phyloP scores from a whole-genome alignment of 345 rosid genomes.

The Hibiscus tridactylites region DNA sequence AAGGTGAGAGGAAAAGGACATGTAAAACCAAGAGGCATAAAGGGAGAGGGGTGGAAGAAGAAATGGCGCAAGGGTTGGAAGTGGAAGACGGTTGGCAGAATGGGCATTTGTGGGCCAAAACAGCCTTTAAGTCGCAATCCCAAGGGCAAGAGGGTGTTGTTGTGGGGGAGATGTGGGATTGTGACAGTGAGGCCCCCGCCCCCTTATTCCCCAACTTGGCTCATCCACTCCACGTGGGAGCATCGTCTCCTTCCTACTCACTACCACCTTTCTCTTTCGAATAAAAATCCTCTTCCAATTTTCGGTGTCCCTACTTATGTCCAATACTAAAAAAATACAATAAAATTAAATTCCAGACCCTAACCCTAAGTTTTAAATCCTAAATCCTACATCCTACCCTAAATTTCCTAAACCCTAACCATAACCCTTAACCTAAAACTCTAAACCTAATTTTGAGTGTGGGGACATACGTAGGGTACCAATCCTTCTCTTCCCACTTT shows the following conservation, averaged over 20 bases:
- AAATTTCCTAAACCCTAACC: too few relatives aligned
- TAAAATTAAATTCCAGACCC: too few relatives aligned
- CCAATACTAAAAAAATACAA: too few relatives aligned
- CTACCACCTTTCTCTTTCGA: background rate
- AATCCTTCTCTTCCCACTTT: too few relatives aligned
- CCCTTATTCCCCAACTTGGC: background rate
- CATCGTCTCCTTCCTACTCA: constrained; percentile 24
- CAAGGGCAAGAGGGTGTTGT: background rate
- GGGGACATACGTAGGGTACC: too few relatives aligned
- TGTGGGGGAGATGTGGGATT: constrained; percentile 2
- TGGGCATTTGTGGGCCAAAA: constrained; percentile 37
- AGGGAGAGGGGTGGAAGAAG: background rate
- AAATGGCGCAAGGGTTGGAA: background rate
- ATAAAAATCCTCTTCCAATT: too few relatives aligned
- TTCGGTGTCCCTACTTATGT: too few relatives aligned
- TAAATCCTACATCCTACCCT: too few relatives aligned
- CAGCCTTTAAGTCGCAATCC: constrained; percentile 33
- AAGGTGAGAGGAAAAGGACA: background rate
- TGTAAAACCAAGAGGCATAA: background rate
- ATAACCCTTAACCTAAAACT: too few relatives aligned
- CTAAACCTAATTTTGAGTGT: too few relatives aligned
- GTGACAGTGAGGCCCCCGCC: background rate
- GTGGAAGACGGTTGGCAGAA: constrained; percentile 32
- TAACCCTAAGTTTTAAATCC: too few relatives aligned
- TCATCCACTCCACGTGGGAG: constrained; percentile 31